These are phyloP conservation scores for Geosmithia putterillii DNA, from an alignment of 2,329 filamentous ascomycete genomes.

Conservation along the genomic window DNA sequence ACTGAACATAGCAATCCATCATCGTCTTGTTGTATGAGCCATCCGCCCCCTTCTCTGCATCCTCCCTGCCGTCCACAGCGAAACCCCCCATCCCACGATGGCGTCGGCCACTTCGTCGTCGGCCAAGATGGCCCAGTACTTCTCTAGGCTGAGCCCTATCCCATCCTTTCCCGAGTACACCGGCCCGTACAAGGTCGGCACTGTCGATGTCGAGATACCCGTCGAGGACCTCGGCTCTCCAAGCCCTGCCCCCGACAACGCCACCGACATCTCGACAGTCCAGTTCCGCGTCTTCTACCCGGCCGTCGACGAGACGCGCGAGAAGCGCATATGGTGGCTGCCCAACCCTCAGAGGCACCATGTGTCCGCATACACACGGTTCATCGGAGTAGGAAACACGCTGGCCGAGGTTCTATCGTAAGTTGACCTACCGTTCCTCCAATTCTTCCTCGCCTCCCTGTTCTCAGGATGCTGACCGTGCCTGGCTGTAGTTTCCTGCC, in stretches of 20 bases:
- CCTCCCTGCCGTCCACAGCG: background rate
- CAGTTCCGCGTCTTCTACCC: constrained; percentile 80
- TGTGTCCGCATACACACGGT: constrained; percentile 63
- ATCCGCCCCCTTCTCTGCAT: no score
- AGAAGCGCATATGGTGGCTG: constrained; percentile 61
- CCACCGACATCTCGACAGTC: constrained; percentile 54
- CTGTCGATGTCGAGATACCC: constrained; percentile 70
- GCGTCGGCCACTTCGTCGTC: constrained; percentile 2
- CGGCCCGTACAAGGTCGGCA: constrained; percentile 68
- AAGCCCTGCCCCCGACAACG: constrained; percentile 37
- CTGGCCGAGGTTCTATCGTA: constrained; percentile 49
- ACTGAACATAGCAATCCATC: no score
- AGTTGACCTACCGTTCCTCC: constrained; percentile 13
- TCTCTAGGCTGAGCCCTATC: constrained; percentile 52
- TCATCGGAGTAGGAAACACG: constrained; percentile 52
- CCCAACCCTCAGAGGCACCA: constrained; percentile 65
- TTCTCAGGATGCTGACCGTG: background rate
- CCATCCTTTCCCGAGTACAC: constrained; percentile 65
- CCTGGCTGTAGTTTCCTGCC: constrained; percentile 46
- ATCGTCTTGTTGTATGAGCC: no score
- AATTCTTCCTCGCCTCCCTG: no score
- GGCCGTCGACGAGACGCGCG: constrained; percentile 36
- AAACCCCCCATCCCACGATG: background rate
- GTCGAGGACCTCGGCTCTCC: constrained; percentile 45
- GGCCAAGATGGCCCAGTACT: constrained; percentile 29